phyloP scores from a whole-genome alignment of 140 eudicot genomes.

The Stevia rebaudiana region DNA sequence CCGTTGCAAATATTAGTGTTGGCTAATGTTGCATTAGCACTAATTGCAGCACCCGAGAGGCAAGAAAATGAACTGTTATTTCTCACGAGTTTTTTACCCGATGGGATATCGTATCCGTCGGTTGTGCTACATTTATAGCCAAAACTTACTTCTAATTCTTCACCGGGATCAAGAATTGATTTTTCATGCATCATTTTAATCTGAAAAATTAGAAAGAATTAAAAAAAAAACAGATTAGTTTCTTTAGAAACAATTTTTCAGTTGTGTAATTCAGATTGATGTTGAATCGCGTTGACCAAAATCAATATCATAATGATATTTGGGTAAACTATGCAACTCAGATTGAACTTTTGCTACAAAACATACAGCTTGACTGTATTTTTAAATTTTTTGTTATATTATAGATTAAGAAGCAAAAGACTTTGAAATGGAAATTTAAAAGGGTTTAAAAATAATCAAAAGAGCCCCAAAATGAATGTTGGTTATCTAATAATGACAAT shows the following conservation, averaged over 20 bases:
- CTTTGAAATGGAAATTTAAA: constrained; percentile 1
- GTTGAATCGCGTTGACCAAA: no score
- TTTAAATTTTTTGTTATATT: neutral
- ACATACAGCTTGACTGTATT: neutral
- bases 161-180: constrained; percentile 46
- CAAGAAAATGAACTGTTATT: constrained; percentile 74
- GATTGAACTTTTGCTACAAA: neutral
- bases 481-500: constrained; percentile 22
- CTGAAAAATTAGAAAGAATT: constrained; percentile 32
- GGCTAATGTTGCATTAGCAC: constrained; percentile 88
- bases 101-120: constrained; percentile 42
- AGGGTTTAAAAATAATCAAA: constrained; percentile 1
- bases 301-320: no score
- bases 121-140: constrained; percentile 69
- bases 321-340: no score
- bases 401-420: constrained; percentile 2
- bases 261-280: no score
- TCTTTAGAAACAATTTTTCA: no score
- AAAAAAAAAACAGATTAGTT: neutral
- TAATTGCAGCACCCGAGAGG: constrained; percentile 88
- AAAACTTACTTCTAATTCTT: constrained; percentile 75
- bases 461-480: neutral
- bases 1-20: constrained; percentile 95
- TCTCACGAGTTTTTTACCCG: constrained; percentile 41
- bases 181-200: constrained; percentile 46